Evolutionary conservation across 139 green algal species (phyloP), one percentile per base, ranked within the genome.

Genomic region (Nannochloris sp.): DNA sequence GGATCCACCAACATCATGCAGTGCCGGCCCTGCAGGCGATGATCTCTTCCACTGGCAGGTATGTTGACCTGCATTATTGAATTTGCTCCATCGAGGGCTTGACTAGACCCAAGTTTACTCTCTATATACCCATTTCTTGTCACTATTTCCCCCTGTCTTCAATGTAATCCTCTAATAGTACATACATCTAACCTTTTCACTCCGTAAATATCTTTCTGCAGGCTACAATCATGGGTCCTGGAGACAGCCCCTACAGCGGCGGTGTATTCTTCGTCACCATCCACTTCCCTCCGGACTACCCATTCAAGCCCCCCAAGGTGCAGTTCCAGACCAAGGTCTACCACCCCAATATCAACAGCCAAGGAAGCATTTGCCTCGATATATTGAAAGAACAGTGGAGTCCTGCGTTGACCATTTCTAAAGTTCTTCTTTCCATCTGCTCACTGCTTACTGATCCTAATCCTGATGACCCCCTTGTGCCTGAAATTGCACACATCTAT

Each of bases 341-440:
- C 75, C 94, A 99, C 71, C 95, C 93, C 33, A 99, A 99, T 77
- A 82, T 99, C 32, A 97, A 97, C 80, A 90, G 78, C 74, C 91
- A 97, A 76, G 94, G 94, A 14, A 84, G 72, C 71, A 97, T 99
- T 60, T 97, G 92, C 79, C 77, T 99, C 27, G 94, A 98, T 60
- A 97, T 98, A 53, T 73, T 99, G n/a, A 97, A 98, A 76, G 93
- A 98, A 63, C 89, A 96, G 73, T 99, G 94, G 94, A 94, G 80
- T 62, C 94, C 94, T 12, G 94, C 94, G 5, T 80, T 97, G 1
- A 98, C 93, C 34, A 95, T 99, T 38, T 95, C 86, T 19, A 97
- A 97, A 81, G 89, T 98, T 34, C 79, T 99, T 66, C 79, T 97
- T 65, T 96, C 89, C 37, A 95, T 99, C 64, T 97, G 86, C 68